Evolutionary conservation across 768 basidiomycete species (phyloP).

Genomic region (Clathrus columnatus): DNA sequence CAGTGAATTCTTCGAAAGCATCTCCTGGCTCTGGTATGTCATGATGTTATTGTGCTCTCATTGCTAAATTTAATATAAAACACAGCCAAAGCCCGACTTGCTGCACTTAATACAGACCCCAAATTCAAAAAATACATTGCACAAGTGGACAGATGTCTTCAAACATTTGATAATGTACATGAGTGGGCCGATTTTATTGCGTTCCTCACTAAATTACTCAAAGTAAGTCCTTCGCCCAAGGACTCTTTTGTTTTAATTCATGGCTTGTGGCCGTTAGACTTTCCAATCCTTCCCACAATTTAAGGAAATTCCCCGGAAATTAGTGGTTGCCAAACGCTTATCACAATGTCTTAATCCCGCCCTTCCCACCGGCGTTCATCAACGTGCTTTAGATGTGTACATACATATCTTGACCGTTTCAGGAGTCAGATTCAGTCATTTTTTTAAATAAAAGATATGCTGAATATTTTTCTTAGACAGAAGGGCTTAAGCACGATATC

Average conservation of each 20-base stretch:
- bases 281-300: slow-evolving; percentile 91
- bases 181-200: slow-evolving; percentile 99
- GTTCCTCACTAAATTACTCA: slow-evolving; percentile 88
- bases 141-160: slow-evolving; percentile 87
- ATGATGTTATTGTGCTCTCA: neutral
- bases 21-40: neutral
- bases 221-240: slow-evolving; percentile 56
- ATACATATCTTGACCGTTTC: slow-evolving; percentile 84
- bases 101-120: slow-evolving; percentile 48
- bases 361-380: slow-evolving; percentile 92
- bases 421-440: slow-evolving; percentile 50
- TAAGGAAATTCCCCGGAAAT: slow-evolving; percentile 91
- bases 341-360: slow-evolving; percentile 98
- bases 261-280: slow-evolving; percentile 41
- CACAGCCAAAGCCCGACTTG: neutral
- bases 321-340: slow-evolving; percentile 89
- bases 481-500: slow-evolving; percentile 80
- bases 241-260: slow-evolving; percentile 8
- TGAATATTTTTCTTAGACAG: slow-evolving; percentile 42
- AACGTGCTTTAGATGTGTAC: slow-evolving; percentile 93
- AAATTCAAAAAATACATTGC: slow-evolving; percentile 91
- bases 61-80: neutral
- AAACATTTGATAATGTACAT: slow-evolving; percentile 89
- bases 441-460: neutral
- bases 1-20: neutral